These are phyloP conservation scores for Litsea cubeba DNA, from an alignment of 164 flowering plant species.

Conservation along the genomic window DNA sequence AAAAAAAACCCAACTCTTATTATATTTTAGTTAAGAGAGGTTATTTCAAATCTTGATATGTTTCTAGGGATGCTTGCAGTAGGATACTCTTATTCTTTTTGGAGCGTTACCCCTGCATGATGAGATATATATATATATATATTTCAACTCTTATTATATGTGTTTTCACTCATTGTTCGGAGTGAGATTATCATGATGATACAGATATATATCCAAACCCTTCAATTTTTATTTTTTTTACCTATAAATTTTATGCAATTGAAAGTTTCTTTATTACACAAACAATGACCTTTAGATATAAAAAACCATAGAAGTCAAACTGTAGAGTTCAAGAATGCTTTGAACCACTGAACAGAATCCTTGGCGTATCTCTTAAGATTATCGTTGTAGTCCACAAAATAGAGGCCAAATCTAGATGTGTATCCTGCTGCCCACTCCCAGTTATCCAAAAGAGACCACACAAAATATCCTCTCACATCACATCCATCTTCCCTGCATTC, in stretches of 20 bases:
- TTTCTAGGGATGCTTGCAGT: no score
- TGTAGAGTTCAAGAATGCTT: constrained; percentile 40
- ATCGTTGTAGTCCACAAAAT: constrained; percentile 72
- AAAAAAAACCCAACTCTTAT: no score
- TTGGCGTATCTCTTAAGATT: constrained; percentile 77
- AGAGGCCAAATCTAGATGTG: constrained; percentile 81
- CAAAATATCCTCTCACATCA: constrained; percentile 85
- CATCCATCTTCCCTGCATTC: constrained; percentile 86
- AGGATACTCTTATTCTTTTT: no score
- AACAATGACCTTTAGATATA: background rate
- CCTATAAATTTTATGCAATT: background rate
- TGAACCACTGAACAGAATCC: constrained; percentile 86
- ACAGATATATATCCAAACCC: background rate
- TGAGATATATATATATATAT: no score
- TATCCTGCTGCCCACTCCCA: constrained; percentile 95
- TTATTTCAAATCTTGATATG: no score
- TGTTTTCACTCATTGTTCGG: no score
- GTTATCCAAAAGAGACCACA: constrained; percentile 87
- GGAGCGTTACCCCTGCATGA: no score
- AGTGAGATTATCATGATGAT: no score
- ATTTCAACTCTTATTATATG: no score
- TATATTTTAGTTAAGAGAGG: no score
- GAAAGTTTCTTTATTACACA: background rate
- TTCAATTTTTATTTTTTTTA: background rate
- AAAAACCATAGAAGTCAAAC: background rate